Percentiles rank a stretch among this genome's conserved stretches.
These are phyloP conservation scores for Trichothecium roseum DNA, from an alignment of 2,329 filamentous ascomycete genomes.

Conservation along the genomic window DNA sequence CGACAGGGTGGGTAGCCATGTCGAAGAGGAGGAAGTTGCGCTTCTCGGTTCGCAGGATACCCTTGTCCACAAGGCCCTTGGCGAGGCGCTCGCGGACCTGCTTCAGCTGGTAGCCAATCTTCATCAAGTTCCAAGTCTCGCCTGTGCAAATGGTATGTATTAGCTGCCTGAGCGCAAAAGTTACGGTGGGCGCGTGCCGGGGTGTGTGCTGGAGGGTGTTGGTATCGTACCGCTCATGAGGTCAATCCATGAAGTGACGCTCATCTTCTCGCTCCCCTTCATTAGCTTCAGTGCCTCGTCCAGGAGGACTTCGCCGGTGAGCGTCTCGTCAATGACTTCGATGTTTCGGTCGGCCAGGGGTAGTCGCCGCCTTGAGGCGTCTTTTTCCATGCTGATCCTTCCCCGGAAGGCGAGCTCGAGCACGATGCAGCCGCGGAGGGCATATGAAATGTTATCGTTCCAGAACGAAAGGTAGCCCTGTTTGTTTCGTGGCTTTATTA, in stretches of 20 bases:
- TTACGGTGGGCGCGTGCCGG: too few species aligned
- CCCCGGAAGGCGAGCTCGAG: slow-evolving; percentile 94
- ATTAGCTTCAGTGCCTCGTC: slow-evolving; percentile 99
- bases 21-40: slow-evolving; percentile 99
- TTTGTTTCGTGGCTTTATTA: background rate
- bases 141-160: slow-evolving; percentile 40
- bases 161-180: background rate
- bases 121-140: slow-evolving; percentile 99
- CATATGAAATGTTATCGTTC: slow-evolving; percentile 99
- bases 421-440: slow-evolving; percentile 93
- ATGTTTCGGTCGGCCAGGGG: slow-evolving; percentile 88
- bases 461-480: slow-evolving; percentile 98
- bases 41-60: slow-evolving; percentile 96
- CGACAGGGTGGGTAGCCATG: slow-evolving; percentile 98
- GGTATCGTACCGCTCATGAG: slow-evolving; percentile 78
- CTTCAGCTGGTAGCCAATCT: slow-evolving; percentile 99
- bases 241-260: slow-evolving; percentile 97
- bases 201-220: too few species aligned
- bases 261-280: slow-evolving; percentile 99
- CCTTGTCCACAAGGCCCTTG: slow-evolving; percentile 97
- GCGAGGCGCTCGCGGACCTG: slow-evolving; percentile 95
- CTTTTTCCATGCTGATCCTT: slow-evolving; percentile 97
- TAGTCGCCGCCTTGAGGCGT: slow-evolving; percentile 82
- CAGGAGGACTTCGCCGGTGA: slow-evolving; percentile 92
- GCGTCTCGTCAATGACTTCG: slow-evolving; percentile 91